Evolutionary conservation across 345 rosid genomes (phyloP).

Genomic region (Litchi chinensis): DNA sequence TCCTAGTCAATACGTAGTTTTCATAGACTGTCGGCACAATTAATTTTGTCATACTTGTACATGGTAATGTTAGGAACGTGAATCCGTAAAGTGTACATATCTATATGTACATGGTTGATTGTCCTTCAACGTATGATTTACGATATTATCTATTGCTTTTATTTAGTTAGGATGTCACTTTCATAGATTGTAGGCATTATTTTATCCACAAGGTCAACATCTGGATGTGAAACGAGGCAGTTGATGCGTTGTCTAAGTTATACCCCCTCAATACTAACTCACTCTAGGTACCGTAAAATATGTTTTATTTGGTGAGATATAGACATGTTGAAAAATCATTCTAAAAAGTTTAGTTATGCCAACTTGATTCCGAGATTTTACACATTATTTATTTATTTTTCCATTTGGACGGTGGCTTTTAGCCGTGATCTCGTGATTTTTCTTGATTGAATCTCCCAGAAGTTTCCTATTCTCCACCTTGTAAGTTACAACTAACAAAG

Average conservation of each 20-base stretch:
- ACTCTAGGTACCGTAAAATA: neutral
- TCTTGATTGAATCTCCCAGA: too few species aligned
- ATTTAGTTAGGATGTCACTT: neutral
- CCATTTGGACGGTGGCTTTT: constrained; percentile 6
- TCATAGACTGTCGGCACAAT: too few species aligned
- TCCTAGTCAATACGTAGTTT: too few species aligned
- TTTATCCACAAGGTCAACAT: neutral
- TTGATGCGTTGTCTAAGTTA: too few species aligned
- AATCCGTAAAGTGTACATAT: too few species aligned
- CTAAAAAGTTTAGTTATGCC: constrained; percentile 17
- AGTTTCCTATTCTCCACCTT: too few species aligned
- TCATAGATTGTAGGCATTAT: neutral
- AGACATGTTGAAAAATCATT: neutral
- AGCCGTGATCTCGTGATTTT: neutral
- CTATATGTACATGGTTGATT: too few species aligned
- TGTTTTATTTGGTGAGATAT: constrained; percentile 3
- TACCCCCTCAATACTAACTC: neutral
- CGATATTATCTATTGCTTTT: neutral
- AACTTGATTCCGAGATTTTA: neutral
- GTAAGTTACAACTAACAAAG: neutral
- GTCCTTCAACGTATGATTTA: neutral
- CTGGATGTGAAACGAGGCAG: neutral
- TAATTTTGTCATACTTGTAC: too few species aligned
- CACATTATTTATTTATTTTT: neutral
- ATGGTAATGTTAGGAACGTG: too few species aligned